phyloP scores from a whole-genome alignment of 2,329 filamentous ascomycete genomes.

The Apiospora aurea region DNA sequence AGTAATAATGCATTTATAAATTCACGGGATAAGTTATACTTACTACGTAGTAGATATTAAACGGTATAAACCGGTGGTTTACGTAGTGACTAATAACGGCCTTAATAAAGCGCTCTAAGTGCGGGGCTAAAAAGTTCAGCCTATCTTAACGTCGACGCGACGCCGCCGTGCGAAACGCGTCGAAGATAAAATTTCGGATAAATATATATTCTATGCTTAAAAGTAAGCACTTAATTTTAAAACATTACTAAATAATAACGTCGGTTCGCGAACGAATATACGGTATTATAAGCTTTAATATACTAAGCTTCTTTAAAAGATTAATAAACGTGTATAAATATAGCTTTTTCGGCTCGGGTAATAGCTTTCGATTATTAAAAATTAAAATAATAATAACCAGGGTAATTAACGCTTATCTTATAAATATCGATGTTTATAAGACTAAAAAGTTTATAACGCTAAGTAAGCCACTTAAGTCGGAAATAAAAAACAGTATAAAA shows the following conservation, averaged over 20 bases:
- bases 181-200: slow-evolving; percentile 1
- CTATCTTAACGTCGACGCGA: not conserved
- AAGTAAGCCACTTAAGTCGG: slow-evolving; percentile 2
- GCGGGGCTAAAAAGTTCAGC: slow-evolving; percentile 8
- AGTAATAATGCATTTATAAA: not conserved
- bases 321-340: slow-evolving; percentile 13
- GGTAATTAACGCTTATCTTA: not conserved
- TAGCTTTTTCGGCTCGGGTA: slow-evolving; percentile 9
- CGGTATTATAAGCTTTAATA: slow-evolving; percentile 7
- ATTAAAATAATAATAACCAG: not conserved
- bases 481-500: slow-evolving; percentile 10
- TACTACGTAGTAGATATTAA: slow-evolving; percentile 1
- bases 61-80: slow-evolving; percentile 6
- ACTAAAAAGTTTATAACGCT: slow-evolving; percentile 5
- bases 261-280: not conserved
- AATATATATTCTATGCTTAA: not conserved
- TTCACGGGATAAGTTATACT: not conserved
- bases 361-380: not conserved
- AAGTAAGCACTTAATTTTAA: slow-evolving; percentile 2
- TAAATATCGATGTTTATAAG: slow-evolving; percentile 6
- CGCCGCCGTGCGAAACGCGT: slow-evolving; percentile 3
- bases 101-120: not conserved
- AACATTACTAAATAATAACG: too few species aligned
- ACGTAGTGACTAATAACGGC: slow-evolving; percentile 6
- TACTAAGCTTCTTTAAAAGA: slow-evolving; percentile 1